A percentile compares a stretch with the other conserved stretches of the same genome.
These are phyloP conservation scores for Quercus wislizeni DNA, from an alignment of 306 rosid species.

Conservation along the genomic window DNA sequence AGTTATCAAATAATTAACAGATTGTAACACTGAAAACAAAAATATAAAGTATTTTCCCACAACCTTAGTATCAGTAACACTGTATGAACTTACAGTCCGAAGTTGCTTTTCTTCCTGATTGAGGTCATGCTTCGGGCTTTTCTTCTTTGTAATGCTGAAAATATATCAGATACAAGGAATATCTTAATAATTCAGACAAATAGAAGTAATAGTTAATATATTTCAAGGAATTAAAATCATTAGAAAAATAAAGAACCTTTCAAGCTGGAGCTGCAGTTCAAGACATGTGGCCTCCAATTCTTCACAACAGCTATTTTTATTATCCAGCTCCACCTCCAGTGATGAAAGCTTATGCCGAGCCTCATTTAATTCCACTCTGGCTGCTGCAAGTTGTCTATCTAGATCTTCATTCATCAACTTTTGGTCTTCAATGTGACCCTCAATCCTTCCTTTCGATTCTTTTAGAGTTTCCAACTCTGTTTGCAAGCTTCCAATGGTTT, in stretches of 20 bases:
- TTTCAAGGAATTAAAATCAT: constrained; percentile 15
- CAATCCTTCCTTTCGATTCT: constrained; percentile 42
- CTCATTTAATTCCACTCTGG: constrained; percentile 50
- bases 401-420: constrained; percentile 40
- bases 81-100: constrained; percentile 58
- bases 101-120: constrained; percentile 53
- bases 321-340: constrained; percentile 67
- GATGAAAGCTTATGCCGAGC: constrained; percentile 48
- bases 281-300: constrained; percentile 69
- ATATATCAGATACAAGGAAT: constrained; percentile 17
- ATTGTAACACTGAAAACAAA: background rate
- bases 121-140: constrained; percentile 21
- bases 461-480: constrained; percentile 43
- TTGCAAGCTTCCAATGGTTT: constrained; percentile 46
- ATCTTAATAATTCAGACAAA: background rate
- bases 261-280: constrained; percentile 79
- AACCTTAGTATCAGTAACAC: background rate
- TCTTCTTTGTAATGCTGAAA: constrained; percentile 49
- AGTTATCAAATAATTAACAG: background rate
- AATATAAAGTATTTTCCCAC: background rate
- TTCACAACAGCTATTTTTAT: constrained; percentile 54
- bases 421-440: constrained; percentile 43
- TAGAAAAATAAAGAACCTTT: constrained; percentile 49
- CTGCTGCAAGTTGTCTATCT: constrained; percentile 38
- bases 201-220: background rate